Evolutionary conservation across 768 basidiomycete species (phyloP).

Genomic region (Panus rudis): DNA sequence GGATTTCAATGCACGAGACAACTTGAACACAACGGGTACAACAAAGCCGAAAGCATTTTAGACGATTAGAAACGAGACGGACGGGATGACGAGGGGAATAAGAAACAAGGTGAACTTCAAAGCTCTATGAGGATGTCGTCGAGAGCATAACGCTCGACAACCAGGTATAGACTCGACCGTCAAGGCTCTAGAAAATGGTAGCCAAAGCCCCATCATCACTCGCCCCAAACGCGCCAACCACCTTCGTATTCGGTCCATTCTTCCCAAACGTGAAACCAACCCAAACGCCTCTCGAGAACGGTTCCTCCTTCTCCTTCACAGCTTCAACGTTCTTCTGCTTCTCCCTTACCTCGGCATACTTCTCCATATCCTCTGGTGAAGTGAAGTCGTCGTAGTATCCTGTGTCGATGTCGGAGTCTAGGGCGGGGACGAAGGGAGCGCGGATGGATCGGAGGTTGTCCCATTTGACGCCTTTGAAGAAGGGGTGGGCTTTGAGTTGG

Average conservation of each 20-base stretch:
- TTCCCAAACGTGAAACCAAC: slow-evolving; percentile 91
- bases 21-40: too few species aligned
- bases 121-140: too few species aligned
- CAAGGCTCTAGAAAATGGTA: slow-evolving; percentile 28
- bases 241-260: slow-evolving; percentile 62
- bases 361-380: slow-evolving; percentile 90
- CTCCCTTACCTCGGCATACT: slow-evolving; percentile 97
- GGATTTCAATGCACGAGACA: too few species aligned
- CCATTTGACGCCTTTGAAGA: slow-evolving; percentile 78
- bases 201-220: slow-evolving; percentile 26
- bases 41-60: too few species aligned
- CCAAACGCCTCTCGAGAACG: slow-evolving; percentile 70
- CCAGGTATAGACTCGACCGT: too few species aligned
- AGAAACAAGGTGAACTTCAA: too few species aligned
- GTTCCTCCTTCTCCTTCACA: slow-evolving; percentile 83
- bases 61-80: too few species aligned
- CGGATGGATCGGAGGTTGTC: slow-evolving; percentile 64
- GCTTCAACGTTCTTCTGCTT: slow-evolving; percentile 92
- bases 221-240: slow-evolving; percentile 20
- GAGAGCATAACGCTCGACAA: too few species aligned
- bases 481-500: slow-evolving; percentile 72
- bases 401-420: slow-evolving; percentile 92
- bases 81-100: too few species aligned
- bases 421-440: slow-evolving; percentile 90
- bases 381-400: slow-evolving; percentile 94